Base-by-base conservation (phyloP, 2,329 filamentous ascomycete species). In the Herpomyces periplanetae region DNA sequence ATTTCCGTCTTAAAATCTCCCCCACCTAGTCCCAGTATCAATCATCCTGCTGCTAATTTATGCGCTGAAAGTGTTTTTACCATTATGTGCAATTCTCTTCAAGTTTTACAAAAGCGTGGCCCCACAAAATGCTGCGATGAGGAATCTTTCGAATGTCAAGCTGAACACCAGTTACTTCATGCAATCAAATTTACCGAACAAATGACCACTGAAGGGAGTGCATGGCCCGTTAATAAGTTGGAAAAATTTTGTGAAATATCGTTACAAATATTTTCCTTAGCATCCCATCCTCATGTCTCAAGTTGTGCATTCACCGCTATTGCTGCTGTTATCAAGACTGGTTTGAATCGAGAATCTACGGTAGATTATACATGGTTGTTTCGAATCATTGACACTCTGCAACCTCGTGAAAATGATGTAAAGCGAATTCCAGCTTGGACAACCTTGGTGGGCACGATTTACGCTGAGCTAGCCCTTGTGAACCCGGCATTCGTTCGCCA, bases 191-290 rank as follows among this genome's bases (percentile, higher is more conserved):
- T 96, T 21, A 62, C 87, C 27, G 88, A 85, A 47, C 65, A 66
- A 0, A 55, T 96, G 24, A 71, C 80, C 1, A 49, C 53, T 3
- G 69, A 68, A 3, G 75, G 69, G 23, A 66, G 69, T 15, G 80
- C 80, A 19, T 96, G 80, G 80, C 80, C 80, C 1, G 87, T 64
- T 43, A 69, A 64, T 43, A 87, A 85, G 41, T 85, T 88, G 21
- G 80, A 96, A 40, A 48, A 62, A 2, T 44, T 96, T 13, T 88
- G 73, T 37, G 73, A 91, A 37, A 43, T 87, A 20, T n/a, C n/a
- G n/a, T n/a, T n/a, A n/a, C n/a, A n/a, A n/a, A n/a, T n/a, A n/a
- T n/a, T n/a, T n/a, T n/a, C n/a, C n/a, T n/a, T n/a, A n/a, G n/a
- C n/a, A n/a, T n/a, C n/a, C n/a, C n/a, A n/a, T n/a, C n/a, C n/a